phyloP scores from a whole-genome alignment of 495 filamentous ascomycete species.

The Neurospora terricola region DNA sequence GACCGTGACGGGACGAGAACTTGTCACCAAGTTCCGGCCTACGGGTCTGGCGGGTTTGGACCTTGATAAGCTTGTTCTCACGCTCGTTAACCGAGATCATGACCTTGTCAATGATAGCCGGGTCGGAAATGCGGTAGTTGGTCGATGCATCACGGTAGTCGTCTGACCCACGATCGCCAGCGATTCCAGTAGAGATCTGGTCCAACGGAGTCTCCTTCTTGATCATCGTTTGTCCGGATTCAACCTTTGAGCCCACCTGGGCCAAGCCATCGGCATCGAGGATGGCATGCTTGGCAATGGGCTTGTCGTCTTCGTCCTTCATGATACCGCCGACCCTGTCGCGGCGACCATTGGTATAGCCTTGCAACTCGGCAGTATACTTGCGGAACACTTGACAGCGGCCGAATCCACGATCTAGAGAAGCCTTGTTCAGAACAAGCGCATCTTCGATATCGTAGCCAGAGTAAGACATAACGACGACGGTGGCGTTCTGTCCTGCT shows the following conservation, averaged over 20 bases:
- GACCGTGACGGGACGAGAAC: conserved; percentile 97
- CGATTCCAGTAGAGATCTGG: conserved; percentile 51
- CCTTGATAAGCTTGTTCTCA: conserved; percentile 74
- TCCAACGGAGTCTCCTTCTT: conserved; percentile 77
- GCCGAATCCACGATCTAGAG: conserved; percentile 86
- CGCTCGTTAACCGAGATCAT: conserved; percentile 79
- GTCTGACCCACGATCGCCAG: conserved; percentile 51
- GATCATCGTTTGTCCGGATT: conserved; percentile 69
- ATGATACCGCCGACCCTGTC: conserved; percentile 61
- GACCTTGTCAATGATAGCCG: conserved; percentile 86
- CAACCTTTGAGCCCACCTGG: conserved; percentile 66
- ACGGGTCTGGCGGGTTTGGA: conserved; percentile 85
- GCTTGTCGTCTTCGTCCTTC: conserved; percentile 39
- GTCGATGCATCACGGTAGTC: conserved; percentile 59
- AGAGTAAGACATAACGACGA: conserved; percentile 98
- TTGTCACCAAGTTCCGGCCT: conserved; percentile 94
- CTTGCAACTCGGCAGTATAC: conserved; percentile 65
- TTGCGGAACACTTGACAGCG: conserved; percentile 93
- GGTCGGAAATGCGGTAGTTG: conserved; percentile 76
- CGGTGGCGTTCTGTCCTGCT: conserved; percentile 90
- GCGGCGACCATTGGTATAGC: conserved; percentile 67
- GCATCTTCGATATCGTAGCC: conserved; percentile 99
- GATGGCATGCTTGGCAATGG: conserved; percentile 60
- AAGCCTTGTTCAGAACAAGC: conserved; percentile 91
- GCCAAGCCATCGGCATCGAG: conserved; percentile 76